A percentile compares a stretch with the other conserved stretches of the same genome.
These are phyloP conservation scores for Mollisia scopiformis DNA, from an alignment of 2,329 filamentous ascomycete genomes.

Conservation along the genomic window DNA sequence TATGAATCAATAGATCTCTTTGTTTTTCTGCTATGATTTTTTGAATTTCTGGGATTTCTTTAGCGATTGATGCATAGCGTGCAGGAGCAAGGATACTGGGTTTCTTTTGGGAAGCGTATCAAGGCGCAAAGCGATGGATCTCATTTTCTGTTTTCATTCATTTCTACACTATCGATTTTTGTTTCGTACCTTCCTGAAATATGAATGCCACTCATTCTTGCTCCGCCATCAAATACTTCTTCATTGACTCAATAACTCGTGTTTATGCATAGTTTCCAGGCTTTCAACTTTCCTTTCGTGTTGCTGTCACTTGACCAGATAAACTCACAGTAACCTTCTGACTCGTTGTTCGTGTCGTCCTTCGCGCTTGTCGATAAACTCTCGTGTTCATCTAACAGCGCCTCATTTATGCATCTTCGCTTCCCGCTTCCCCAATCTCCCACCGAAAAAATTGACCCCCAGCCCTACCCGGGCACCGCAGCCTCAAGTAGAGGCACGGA, in stretches of 20 bases:
- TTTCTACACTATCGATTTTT: neutral
- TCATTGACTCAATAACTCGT: neutral
- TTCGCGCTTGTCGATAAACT: neutral
- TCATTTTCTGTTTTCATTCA: neutral
- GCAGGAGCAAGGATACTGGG: constrained; percentile 3
- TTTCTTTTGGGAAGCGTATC: neutral
- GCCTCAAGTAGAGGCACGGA: neutral
- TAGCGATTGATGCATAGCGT: constrained; percentile 6
- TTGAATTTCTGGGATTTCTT: neutral
- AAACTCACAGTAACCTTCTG: neutral
- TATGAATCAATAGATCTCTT: neutral
- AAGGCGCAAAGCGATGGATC: neutral
- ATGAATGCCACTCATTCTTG: neutral
- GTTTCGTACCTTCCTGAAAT: neutral
- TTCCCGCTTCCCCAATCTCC: neutral
- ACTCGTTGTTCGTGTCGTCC: neutral
- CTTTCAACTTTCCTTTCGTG: neutral
- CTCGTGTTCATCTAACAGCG: neutral
- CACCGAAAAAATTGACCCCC: neutral
- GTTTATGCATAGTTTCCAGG: neutral
- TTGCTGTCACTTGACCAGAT: neutral
- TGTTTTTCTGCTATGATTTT: neutral
- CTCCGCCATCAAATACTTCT: neutral
- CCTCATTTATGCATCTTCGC: neutral
- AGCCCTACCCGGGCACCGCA: neutral